Conservation (phyloP, 768 basidiomycete genomes). For the Boletus huronensis region DNA sequence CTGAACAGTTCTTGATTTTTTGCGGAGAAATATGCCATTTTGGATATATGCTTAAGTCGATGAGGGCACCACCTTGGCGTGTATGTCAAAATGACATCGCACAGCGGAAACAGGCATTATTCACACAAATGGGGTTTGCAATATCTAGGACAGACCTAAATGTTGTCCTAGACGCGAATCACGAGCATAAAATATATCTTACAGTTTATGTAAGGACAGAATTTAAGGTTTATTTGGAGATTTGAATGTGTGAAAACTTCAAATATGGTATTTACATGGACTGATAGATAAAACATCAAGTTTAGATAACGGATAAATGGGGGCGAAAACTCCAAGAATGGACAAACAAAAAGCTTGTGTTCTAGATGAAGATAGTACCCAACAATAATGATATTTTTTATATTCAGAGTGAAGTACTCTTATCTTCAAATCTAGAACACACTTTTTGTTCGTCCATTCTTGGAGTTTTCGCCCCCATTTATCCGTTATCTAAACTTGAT, state of each 20-base stretch:
- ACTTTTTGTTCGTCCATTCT: too few species aligned
- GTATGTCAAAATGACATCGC: background rate
- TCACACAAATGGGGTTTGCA: too few species aligned
- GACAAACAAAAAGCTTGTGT: background rate
- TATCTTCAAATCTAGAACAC: too few species aligned
- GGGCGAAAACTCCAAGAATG: background rate
- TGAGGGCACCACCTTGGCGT: background rate
- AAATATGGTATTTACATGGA: too few species aligned
- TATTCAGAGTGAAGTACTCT: too few species aligned
- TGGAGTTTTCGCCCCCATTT: too few species aligned
- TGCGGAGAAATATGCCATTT: background rate
- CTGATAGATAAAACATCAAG: too few species aligned
- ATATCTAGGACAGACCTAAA: too few species aligned
- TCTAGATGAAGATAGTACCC: background rate
- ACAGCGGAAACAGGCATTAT: background rate
- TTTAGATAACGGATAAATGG: too few species aligned
- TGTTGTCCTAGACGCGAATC: background rate
- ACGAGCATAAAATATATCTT: background rate
- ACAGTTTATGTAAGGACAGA: background rate
- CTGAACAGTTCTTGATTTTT: background rate
- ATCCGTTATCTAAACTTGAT: too few species aligned
- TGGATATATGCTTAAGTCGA: background rate
- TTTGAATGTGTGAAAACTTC: background rate
- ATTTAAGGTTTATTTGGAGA: background rate
- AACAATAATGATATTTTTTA: too few species aligned